A percentile compares a stretch with the other conserved stretches of the same genome.
These are phyloP conservation scores for Cytospora leucostoma DNA, from an alignment of 2,329 filamentous ascomycete genomes.

Conservation along the genomic window DNA sequence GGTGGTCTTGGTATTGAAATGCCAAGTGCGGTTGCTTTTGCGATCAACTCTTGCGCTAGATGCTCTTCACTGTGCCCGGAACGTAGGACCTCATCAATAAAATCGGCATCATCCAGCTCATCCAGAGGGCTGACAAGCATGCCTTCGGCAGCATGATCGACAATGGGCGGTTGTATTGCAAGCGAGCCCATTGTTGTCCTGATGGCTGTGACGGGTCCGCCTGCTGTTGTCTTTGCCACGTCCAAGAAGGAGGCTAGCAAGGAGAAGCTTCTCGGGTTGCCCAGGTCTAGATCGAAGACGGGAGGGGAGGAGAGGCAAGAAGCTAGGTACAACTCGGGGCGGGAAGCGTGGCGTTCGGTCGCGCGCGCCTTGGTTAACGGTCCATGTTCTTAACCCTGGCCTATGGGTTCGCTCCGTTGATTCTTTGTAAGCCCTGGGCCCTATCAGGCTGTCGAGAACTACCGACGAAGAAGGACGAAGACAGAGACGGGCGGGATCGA, in stretches of 20 bases:
- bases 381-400: slow-evolving; percentile 20
- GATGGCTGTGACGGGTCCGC: slow-evolving; percentile 11
- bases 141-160: slow-evolving; percentile 24
- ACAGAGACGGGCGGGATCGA: not conserved
- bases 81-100: slow-evolving; percentile 43
- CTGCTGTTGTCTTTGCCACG: slow-evolving; percentile 14
- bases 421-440: not conserved
- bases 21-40: slow-evolving; percentile 40
- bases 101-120: slow-evolving; percentile 45
- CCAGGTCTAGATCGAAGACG: not conserved
- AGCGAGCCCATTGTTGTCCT: slow-evolving; percentile 31
- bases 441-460: not conserved
- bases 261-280: not conserved
- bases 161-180: slow-evolving; percentile 27
- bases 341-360: slow-evolving; percentile 25
- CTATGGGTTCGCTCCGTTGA: not conserved
- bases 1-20: slow-evolving; percentile 37
- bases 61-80: slow-evolving; percentile 40
- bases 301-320: slow-evolving; percentile 2
- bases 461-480: not conserved
- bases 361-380: slow-evolving; percentile 23
- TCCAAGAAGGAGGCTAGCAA: not conserved
- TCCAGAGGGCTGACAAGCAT: slow-evolving; percentile 21
- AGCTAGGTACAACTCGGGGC: slow-evolving; percentile 9
- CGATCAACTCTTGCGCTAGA: slow-evolving; percentile 40